Base-by-base conservation (phyloP, 1,139 yeast genomes). In the Taphrina betulina region DNA sequence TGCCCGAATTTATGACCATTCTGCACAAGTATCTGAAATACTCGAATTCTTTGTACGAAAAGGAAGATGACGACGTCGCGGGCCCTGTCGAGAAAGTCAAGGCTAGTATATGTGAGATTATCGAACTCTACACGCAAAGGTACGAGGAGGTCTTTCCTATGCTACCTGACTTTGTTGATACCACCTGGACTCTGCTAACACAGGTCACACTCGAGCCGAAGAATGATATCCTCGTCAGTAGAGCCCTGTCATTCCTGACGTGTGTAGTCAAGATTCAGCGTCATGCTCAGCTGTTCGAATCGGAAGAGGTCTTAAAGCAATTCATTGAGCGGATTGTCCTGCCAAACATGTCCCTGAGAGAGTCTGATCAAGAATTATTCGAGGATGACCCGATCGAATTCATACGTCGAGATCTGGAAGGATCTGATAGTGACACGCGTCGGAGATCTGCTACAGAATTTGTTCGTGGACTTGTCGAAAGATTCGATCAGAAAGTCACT, bases 351-450 rank as follows among this genome's bases (percentile, higher is more conserved):
- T 79, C 83, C 19, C 77, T 92, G 57, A 65, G 83, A 12, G 90
- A 85, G 58, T 77, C 84, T 3, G 99, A 94, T 67, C 89, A 88
- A 65, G 98, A 94, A 68, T 70, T 83, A 62, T 92, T 94, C 70
- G 98, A 92, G 71, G 98, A 94, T 70, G 98, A 94, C 67, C 98
- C 98, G 37, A 84, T 92, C 54, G 94, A 87, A 65, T 94, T 77
- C 67, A 92, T 89, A 17, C 79, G 97, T 66, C 78, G 95, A 59
- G 98, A 94, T 69, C 74, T 94, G 57, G 98, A 92, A 72, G 98
- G 97, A 2, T 83, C 95, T 0, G 97, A 92, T 67, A 80, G 85
- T 34, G 97, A 90, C 66, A 85, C 96, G 1, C 80, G 98, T 70
- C 79, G 97, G 70, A 81, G 95, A 64, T 82, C 96, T 0, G 84